Evolutionary conservation across 2,329 filamentous ascomycete species (phyloP).

Genomic region (Colletotrichum sp.): DNA sequence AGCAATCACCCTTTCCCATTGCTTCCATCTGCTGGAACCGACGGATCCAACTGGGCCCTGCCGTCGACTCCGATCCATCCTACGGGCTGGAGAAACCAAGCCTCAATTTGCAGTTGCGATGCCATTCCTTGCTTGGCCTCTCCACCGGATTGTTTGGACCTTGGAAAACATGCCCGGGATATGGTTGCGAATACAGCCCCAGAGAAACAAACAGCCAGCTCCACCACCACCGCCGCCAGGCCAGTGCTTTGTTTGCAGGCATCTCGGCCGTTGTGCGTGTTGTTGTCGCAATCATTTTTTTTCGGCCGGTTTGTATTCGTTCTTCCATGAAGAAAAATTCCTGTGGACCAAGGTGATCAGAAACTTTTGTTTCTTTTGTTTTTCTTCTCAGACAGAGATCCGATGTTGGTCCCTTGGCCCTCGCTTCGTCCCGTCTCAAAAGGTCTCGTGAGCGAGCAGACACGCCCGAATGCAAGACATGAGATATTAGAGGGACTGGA

Average conservation of each 20-base stretch:
- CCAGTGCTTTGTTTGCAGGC: neutral
- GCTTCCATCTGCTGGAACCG: neutral
- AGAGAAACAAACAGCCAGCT: slow-evolving; percentile 6
- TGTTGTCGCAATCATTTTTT: neutral
- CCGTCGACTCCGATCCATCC: neutral
- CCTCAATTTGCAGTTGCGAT: neutral
- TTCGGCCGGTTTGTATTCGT: neutral
- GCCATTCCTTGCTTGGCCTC: slow-evolving; percentile 1
- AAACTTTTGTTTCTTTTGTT: neutral
- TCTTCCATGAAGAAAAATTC: neutral
- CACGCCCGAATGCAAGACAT: neutral
- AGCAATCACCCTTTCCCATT: neutral
- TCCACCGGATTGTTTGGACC: slow-evolving; percentile 5
- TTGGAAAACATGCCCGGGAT: slow-evolving; percentile 6
- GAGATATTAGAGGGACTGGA: neutral
- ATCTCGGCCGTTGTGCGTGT: neutral
- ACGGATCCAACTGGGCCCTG: neutral
- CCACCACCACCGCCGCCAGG: neutral
- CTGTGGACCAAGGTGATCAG: neutral
- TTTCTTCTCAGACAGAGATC: neutral
- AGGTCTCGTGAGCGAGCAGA: neutral
- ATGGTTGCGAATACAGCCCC: neutral
- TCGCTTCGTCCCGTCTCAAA: slow-evolving; percentile 12
- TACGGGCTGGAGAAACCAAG: neutral
- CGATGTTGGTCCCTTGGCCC: neutral